Evolutionary conservation across 371 early-diverging fungal genomes (phyloP).

Genomic region (Batkoa obscura): DNA sequence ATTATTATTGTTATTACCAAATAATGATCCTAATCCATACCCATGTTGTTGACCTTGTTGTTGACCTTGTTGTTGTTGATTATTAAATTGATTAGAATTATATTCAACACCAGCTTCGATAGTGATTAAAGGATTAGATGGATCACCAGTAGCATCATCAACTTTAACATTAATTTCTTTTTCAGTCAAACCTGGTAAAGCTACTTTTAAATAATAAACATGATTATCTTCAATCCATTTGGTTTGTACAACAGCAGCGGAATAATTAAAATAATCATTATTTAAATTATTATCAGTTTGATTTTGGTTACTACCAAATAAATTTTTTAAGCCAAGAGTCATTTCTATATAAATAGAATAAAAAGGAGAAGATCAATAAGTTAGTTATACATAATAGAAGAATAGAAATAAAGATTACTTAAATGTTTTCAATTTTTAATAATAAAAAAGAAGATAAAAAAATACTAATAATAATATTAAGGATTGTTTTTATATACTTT

Average conservation of each 20-base stretch:
- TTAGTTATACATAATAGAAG: too few species aligned
- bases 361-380: too few species aligned
- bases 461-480: too few species aligned
- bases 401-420: too few species aligned
- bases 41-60: background rate
- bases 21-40: background rate
- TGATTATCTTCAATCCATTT: background rate
- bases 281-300: too few species aligned
- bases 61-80: background rate
- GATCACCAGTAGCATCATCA: background rate
- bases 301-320: too few species aligned
- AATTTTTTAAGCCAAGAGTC: too few species aligned
- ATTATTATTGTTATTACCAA: background rate
- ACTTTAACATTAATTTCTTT: background rate
- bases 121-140: background rate
- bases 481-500: too few species aligned
- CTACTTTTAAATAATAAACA: background rate
- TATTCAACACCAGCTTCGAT: constrained; percentile 1
- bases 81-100: too few species aligned
- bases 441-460: too few species aligned
- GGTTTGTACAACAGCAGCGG: background rate
- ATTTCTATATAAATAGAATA: too few species aligned
- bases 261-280: background rate
- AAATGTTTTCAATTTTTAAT: too few species aligned
- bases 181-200: constrained; percentile 1